Percentiles rank a stretch among this genome's conserved stretches.
Conservation (phyloP, 345 rosid species). For the Murraya paniculata region DNA sequence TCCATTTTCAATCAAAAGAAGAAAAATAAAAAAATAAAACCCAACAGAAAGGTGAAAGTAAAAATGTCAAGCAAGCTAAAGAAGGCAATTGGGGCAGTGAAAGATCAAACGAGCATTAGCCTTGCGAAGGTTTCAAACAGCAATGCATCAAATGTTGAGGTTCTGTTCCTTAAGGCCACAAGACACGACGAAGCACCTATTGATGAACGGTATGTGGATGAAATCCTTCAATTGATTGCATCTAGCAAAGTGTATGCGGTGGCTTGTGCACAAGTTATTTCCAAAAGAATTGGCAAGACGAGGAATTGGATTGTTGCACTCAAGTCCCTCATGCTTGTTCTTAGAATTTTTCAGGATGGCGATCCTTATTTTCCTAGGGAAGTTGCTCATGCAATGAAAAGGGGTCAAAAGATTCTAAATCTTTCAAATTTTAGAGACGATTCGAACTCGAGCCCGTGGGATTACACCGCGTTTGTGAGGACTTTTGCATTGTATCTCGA, state of each 20-base stretch:
- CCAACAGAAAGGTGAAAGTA: not conserved
- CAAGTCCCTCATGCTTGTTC: slow-evolving; percentile 76
- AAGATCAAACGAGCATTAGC: slow-evolving; percentile 89
- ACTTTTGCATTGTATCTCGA: slow-evolving; percentile 66
- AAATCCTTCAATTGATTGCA: slow-evolving; percentile 50
- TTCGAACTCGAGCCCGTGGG: slow-evolving; percentile 74
- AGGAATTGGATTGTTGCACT: slow-evolving; percentile 80
- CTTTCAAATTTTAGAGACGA: slow-evolving; percentile 65
- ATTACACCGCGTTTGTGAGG: slow-evolving; percentile 61
- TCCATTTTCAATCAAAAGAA: not conserved
- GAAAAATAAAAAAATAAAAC: not conserved
- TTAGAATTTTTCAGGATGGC: slow-evolving; percentile 70
- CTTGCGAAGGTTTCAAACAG: slow-evolving; percentile 69
- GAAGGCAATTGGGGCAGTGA: slow-evolving; percentile 84
- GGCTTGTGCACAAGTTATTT: slow-evolving; percentile 56
- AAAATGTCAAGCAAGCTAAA: slow-evolving; percentile 81
- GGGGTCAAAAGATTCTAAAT: slow-evolving; percentile 72
- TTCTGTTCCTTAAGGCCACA: slow-evolving; percentile 73
- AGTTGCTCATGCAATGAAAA: slow-evolving; percentile 65
- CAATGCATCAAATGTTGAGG: slow-evolving; percentile 57
- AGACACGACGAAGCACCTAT: slow-evolving; percentile 70
- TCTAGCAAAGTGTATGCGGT: slow-evolving; percentile 54
- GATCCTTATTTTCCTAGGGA: slow-evolving; percentile 79
- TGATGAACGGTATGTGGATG: slow-evolving; percentile 56
- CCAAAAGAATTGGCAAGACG: slow-evolving; percentile 65